phyloP scores from a whole-genome alignment of 2,329 filamentous ascomycete genomes.

The Cercospora canescens region DNA sequence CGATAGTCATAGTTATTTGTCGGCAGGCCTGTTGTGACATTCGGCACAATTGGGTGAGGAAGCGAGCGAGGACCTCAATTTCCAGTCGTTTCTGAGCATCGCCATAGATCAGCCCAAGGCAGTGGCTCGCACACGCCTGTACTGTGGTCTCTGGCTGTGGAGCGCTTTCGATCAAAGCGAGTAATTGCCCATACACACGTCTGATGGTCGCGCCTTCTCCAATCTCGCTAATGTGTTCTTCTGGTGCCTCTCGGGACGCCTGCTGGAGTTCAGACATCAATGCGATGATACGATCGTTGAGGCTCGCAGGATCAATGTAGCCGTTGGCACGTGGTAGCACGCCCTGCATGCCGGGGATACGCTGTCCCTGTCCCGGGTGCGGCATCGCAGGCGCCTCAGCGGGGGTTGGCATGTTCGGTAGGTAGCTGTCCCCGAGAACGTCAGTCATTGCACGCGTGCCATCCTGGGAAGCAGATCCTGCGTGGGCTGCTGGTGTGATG shows the following conservation, averaged over 20 bases:
- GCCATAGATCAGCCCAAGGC: slow-evolving; percentile 50
- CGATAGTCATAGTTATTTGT: slow-evolving; percentile 53
- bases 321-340: slow-evolving; percentile 50
- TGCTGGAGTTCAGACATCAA: slow-evolving; percentile 60
- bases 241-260: slow-evolving; percentile 55
- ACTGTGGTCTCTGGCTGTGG: slow-evolving; percentile 51
- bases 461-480: slow-evolving; percentile 58
- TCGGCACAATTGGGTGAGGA: slow-evolving; percentile 63
- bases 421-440: slow-evolving; percentile 62
- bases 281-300: slow-evolving; percentile 55
- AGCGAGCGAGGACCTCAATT: slow-evolving; percentile 62
- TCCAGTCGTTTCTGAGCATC: slow-evolving; percentile 58
- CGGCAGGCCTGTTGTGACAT: slow-evolving; percentile 59
- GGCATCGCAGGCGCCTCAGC: slow-evolving; percentile 63
- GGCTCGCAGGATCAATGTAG: slow-evolving; percentile 56
- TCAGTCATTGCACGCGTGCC: slow-evolving; percentile 62
- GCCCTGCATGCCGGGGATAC: slow-evolving; percentile 41
- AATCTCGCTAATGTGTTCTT: slow-evolving; percentile 60
- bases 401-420: slow-evolving; percentile 63
- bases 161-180: slow-evolving; percentile 55
- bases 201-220: slow-evolving; percentile 56
- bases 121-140: slow-evolving; percentile 6
- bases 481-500: slow-evolving; percentile 49
- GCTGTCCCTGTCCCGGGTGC: slow-evolving; percentile 56
- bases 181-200: slow-evolving; percentile 58